Percentiles rank a stretch among this genome's conserved stretches.
Conservation (phyloP, 164 flowering plant genomes). For the Piper betle region DNA sequence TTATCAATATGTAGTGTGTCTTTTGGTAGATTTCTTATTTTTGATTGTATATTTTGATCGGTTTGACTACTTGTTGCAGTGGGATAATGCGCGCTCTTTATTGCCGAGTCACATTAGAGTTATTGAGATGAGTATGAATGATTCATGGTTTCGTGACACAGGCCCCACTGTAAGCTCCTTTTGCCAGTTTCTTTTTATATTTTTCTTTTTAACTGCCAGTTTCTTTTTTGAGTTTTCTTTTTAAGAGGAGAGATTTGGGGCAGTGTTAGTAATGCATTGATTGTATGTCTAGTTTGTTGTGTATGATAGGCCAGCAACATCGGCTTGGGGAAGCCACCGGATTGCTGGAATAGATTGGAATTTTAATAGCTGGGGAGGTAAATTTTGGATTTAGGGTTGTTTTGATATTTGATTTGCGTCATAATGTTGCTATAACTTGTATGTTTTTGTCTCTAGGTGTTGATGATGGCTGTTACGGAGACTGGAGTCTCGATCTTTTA, state of each 20-base stretch:
- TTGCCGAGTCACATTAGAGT: conserved; percentile 62
- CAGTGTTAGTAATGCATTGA: not conserved
- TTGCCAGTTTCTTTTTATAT: not conserved
- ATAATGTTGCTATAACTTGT: too few relatives aligned
- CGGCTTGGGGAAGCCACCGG: conserved; percentile 13
- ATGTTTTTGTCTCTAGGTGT: conserved; percentile 26
- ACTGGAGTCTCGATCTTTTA: conserved; percentile 81
- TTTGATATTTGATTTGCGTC: too few relatives aligned
- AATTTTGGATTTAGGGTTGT: not conserved
- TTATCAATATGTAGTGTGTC: too few relatives aligned
- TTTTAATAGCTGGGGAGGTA: conserved; percentile 96
- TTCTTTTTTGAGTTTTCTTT: not conserved
- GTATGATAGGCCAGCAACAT: conserved; percentile 15
- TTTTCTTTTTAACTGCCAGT: not conserved
- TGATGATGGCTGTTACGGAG: conserved; percentile 74
- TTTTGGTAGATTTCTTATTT: not conserved
- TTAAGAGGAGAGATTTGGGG: not conserved
- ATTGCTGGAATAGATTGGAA: conserved; percentile 94
- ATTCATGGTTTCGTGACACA: conserved; percentile 88
- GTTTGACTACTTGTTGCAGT: conserved; percentile 24
- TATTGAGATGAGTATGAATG: conserved; percentile 84
- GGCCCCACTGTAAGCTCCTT: conserved; percentile 78
- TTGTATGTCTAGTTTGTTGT: conserved; percentile 52
- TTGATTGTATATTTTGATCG: not conserved
- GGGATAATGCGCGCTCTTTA: conserved; percentile 63